Base-by-base conservation (phyloP, 495 filamentous ascomycete genomes). In the Astrothelium subdiscretum region DNA sequence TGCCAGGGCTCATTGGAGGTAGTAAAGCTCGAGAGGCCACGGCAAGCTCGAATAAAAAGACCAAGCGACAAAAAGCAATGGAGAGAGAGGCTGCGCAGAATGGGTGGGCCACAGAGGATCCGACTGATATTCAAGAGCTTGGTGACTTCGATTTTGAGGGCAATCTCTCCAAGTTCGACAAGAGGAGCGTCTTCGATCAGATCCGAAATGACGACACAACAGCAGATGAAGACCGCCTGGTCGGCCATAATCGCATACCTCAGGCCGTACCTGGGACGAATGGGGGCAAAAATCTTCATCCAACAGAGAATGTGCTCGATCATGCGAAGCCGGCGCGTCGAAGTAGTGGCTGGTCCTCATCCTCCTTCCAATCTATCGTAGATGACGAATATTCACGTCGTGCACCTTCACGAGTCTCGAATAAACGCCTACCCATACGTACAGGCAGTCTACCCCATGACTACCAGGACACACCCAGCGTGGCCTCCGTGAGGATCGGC, bases 91-190 rank as follows among this genome's bases (percentile, higher is more conserved):
- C 82, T 26, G 79, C 87, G 64, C 81, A 88, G 22, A 95, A 88
- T 75, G 94, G 91, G 13, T 98, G 94, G 94, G 91, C 90, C 42
- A 97, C 92, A 0, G 94, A 95, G 71, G 92, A 97, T 73, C 91
- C 91, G 27, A 95, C 91, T 1, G 94, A 98, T 73, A 91, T 96
- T n/a, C 92, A 96, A 73, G 92, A 92, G 69, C 79, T 89, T 75
- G 89, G 87, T 1, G 92, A 97, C 63, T 97, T 97, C 65, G 92
- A 97, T 74, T 97, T 97, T 67, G 82, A 87, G 65, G 85, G 83
- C 26, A 90, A 89, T 65, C 78, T 96, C 13, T 90, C 88, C 20
- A 94, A 94, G 67, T 98, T 98, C 65, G 92, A 98, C 73, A 98
- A 98, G 77, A 81, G 86, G 24, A 81, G 82, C 8, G 81, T 97